A percentile compares a stretch with the other conserved stretches of the same genome.
phyloP scores from a whole-genome alignment of 169 alveolate species.

The Cryptosporidium ubiquitum region DNA sequence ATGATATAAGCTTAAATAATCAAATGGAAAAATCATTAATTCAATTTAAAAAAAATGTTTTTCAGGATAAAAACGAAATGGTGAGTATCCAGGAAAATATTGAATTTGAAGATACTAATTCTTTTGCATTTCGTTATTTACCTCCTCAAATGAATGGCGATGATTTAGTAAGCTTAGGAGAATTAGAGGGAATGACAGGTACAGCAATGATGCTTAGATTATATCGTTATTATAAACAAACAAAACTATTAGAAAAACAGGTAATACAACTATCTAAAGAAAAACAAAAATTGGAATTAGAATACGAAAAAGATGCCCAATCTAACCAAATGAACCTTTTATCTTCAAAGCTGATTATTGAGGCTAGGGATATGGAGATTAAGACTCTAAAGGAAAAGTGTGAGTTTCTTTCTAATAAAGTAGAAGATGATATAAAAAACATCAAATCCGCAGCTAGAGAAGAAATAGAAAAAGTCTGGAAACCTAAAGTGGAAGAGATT shows the following conservation, averaged over 20 bases:
- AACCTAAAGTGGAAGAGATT: slow-evolving; percentile 46
- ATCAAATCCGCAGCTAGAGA: slow-evolving; percentile 59
- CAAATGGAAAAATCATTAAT: background rate
- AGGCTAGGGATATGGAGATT: slow-evolving; percentile 64
- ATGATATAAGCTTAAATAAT: background rate
- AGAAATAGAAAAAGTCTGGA: slow-evolving; percentile 66
- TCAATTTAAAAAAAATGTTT: background rate
- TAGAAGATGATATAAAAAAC: slow-evolving; percentile 54
- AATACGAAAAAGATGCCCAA: slow-evolving; percentile 62
- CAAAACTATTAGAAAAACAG: slow-evolving; percentile 49
- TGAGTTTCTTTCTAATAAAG: background rate
- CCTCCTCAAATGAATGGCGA: slow-evolving; percentile 47
- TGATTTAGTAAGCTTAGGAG: background rate
- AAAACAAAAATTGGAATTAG: slow-evolving; percentile 57
- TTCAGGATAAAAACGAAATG: background rate
- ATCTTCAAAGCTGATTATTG: slow-evolving; percentile 41
- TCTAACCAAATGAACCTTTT: slow-evolving; percentile 28
- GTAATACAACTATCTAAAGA: slow-evolving; percentile 40
- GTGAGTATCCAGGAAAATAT: slow-evolving; percentile 3
- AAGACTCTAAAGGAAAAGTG: slow-evolving; percentile 48
- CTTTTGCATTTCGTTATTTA: background rate
- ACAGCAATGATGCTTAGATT: slow-evolving; percentile 61
- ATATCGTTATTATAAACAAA: slow-evolving; percentile 52
- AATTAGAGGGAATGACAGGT: slow-evolving; percentile 42
- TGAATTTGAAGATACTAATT: slow-evolving; percentile 6